Evolutionary conservation across 352 stramenopile species (phyloP), one percentile per base, ranked within the genome.

Genomic region (Globisporangium paddicum): DNA sequence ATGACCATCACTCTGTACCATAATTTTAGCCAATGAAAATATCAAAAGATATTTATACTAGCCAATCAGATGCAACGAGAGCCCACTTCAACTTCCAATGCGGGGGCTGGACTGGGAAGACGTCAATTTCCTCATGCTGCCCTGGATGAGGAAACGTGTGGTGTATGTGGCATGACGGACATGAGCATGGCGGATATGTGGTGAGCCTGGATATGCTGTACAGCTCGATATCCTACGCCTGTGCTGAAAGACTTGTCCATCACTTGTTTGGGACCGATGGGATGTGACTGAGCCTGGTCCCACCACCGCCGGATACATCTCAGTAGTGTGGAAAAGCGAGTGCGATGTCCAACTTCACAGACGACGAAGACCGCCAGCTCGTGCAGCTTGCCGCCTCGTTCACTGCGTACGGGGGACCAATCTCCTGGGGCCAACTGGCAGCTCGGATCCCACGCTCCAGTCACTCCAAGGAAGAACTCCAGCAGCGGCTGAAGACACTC

Each of bases 401-500:
- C 34, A 34, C 52, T 30, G 55, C 34, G 28, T 55, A 48, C 5
- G 49, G 56, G 8, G 51, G 35, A 6, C 60, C 67, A 14, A 71
- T 82, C 56, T 9, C 49, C 28, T 86, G 75, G 75, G 59, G 69
- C 3, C 35, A 55, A 18, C 41, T 86, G 5, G 53, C 58, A 13
- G 51, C 55, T n/a, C 45, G 55, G 6, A 82, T 83, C 69, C 28
- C 58, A 42, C 25, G 26, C 41, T 62, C 59, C 2, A 62, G 60
- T 30, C 74, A 81, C 37, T 42, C 55, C 0, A 82, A 82, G 40
- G 55, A 72, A 3, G 65, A 47, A 9, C 59, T 86, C 11, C 71
- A 61, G 2, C 76, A 83, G 63, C 76, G 76, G 16, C 63, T 86
- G 4, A 86, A 86, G 41, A 86, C 76, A 2, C 64, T 86, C 5